A percentile compares a stretch with the other conserved stretches of the same genome.
These are phyloP conservation scores for barrel medic (Medicago truncatula) DNA, from an alignment of 306 rosid species.

Conservation along the genomic window DNA sequence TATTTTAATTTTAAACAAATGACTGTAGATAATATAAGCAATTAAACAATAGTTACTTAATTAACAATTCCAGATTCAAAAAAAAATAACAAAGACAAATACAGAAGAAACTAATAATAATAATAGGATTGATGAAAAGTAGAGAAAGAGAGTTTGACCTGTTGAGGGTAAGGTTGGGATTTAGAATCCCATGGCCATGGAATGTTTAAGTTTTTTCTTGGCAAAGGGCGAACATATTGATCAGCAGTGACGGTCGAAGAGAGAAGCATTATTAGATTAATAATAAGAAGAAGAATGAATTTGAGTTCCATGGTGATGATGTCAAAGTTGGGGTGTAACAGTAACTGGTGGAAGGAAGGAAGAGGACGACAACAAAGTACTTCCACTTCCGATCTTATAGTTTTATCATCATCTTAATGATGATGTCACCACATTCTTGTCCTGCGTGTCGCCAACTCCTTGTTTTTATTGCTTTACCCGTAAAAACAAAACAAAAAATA, in stretches of 20 bases:
- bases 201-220: slow-evolving; percentile 63
- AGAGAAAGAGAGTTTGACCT: slow-evolving; percentile 50
- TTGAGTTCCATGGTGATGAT: slow-evolving; percentile 52
- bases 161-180: slow-evolving; percentile 64
- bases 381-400: not conserved
- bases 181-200: slow-evolving; percentile 53
- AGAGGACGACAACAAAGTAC: slow-evolving; percentile 38
- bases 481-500: too few species aligned
- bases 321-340: not conserved
- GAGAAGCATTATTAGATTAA: slow-evolving; percentile 21
- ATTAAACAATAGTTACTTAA: not conserved
- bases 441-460: not conserved
- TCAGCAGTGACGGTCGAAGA: slow-evolving; percentile 45
- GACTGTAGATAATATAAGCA: not conserved
- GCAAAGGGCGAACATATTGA: slow-evolving; percentile 75
- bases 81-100: not conserved
- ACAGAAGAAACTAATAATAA: not conserved
- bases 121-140: not conserved
- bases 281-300: slow-evolving; percentile 16
- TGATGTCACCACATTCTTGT: not conserved
- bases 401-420: slow-evolving; percentile 6
- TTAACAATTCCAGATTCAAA: not conserved
- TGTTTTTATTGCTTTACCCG: not conserved
- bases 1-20: not conserved
- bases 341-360: not conserved